Percentiles rank a stretch among this genome's conserved stretches.
Conservation (phyloP, 306 rosid genomes). For the Malus sylvestris region DNA sequence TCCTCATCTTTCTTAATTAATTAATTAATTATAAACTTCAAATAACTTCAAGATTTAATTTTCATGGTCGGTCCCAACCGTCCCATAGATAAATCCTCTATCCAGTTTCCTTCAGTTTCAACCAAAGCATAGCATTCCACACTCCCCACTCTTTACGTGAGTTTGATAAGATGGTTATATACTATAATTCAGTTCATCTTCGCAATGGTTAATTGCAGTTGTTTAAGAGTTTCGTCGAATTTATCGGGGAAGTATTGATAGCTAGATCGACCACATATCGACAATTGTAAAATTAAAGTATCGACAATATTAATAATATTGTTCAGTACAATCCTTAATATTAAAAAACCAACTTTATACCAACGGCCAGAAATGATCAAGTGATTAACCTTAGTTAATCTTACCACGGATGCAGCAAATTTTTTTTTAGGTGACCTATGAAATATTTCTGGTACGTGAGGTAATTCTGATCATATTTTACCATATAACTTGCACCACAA, state of each 20-base stretch:
- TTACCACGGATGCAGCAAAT: background rate
- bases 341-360: conserved; percentile 24
- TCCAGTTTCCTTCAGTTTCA: conserved; percentile 30
- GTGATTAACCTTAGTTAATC: conserved; percentile 23
- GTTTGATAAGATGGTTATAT: background rate
- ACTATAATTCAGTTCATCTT: background rate
- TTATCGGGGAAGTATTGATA: background rate
- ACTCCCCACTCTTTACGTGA: background rate
- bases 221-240: background rate
- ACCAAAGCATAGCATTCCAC: conserved; percentile 23
- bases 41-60: conserved; percentile 6
- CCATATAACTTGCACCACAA: background rate
- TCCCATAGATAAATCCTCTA: background rate
- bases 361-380: conserved; percentile 32
- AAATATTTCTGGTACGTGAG: conserved; percentile 1
- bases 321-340: background rate
- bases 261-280: background rate
- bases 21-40: background rate
- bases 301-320: no score
- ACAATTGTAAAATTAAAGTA: no score
- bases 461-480: background rate
- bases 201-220: background rate
- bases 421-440: background rate
- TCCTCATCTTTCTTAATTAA: background rate
- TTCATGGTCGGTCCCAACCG: conserved; percentile 19